Base-by-base conservation (phyloP, 2,329 filamentous ascomycete species). In the Colletotrichum liaoningense region DNA sequence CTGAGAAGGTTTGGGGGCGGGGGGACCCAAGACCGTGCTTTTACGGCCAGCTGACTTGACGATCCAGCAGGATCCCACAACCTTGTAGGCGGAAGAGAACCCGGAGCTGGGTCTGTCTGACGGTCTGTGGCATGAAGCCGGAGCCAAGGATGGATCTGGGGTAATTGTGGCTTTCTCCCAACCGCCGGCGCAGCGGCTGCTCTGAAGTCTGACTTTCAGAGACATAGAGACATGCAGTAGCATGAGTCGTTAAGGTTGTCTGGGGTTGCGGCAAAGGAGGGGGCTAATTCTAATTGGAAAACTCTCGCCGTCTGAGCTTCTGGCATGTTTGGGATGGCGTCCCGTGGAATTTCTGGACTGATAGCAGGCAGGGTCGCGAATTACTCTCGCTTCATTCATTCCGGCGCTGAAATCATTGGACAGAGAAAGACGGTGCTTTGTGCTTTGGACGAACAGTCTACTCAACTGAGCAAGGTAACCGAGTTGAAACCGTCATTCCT, bases 201-300 rank as follows among this genome's bases (percentile, higher is more conserved):
- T 57, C 42, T 42, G 16, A 42, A 42, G 38, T 42, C 30, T 49
- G 14, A 46, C 49, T 30, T 46, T 24, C 55, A 57, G 19, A 42
- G 52, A 56, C 6, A 62, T 16, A 62, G 54, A 59, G 67, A 73
- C 12, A 73, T 57, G 67, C 60, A 56, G 46, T 57, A 35, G 46
- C 67, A 65, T 71, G 62, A 71, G 56, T 73, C 71, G 67, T 66
- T 42, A 73, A 66, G 67, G 55, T 66, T 73, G 71, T 62, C 71
- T 71, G 33, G 60, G 55, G 62, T 55, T 73, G 66, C 59, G 33
- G 59, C 66, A 69, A 56, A 28, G 42, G 46, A 64, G 54, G 26
- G 65, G 42, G 26, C 33, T 35, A 65, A 60, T 52, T 64, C 52
- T 24, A 16, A 57, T n/a, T 54, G 46, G 57, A 49, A 16, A 65